A percentile compares a stretch with the other conserved stretches of the same genome.
Evolutionary conservation across 2,329 filamentous ascomycete genomes (phyloP).

Genomic region (Sclerotinia trifoliorum): DNA sequence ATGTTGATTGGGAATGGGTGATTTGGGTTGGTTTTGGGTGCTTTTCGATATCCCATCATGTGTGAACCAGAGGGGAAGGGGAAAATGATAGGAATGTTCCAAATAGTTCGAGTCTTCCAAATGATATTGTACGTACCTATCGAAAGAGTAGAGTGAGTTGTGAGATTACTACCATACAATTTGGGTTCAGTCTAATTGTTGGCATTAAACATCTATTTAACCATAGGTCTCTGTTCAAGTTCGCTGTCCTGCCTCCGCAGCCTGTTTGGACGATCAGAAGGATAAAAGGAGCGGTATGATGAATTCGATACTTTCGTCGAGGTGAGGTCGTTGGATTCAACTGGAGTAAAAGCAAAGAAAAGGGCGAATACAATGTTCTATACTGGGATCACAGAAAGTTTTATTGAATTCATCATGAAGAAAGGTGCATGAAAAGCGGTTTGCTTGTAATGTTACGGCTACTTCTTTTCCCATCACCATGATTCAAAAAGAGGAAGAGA

Average conservation of each 20-base stretch:
- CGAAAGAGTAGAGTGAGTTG: not conserved
- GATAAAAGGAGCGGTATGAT: not conserved
- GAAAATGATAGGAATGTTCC: not conserved
- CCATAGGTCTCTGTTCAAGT: not conserved
- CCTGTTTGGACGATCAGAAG: not conserved
- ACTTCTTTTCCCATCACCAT: not conserved
- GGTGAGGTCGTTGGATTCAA: not conserved
- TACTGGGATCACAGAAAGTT: not conserved
- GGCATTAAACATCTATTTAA: slow-evolving; percentile 1
- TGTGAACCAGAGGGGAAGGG: not conserved
- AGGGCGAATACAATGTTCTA: not conserved
- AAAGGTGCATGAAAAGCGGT: not conserved
- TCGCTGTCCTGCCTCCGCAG: not conserved
- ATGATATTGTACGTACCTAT: not conserved
- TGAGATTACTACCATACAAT: not conserved
- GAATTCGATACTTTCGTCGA: not conserved
- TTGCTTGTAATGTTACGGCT: not conserved
- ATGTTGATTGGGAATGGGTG: not conserved
- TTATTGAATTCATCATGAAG: not conserved
- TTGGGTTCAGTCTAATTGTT: not conserved
- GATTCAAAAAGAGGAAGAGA: not conserved
- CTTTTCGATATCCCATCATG: not conserved
- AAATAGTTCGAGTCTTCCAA: too few species aligned
- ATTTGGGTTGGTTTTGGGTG: not conserved
- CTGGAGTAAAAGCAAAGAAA: not conserved